Base-by-base conservation (phyloP, 495 filamentous ascomycete species). In the Tuber magnatum region DNA sequence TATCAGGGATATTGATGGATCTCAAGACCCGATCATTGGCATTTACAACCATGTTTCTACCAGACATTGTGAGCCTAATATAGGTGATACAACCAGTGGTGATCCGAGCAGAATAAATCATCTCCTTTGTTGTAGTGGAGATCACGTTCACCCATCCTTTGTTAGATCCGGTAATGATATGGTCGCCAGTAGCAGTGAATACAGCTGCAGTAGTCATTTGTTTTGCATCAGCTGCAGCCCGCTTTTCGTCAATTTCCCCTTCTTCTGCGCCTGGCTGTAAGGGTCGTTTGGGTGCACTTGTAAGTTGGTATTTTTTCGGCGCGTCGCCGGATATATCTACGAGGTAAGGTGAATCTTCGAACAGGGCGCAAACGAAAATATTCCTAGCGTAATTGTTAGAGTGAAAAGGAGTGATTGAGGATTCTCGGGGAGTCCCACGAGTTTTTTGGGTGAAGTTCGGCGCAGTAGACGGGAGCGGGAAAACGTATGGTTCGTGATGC, bases 131-230 rank as follows among this genome's bases (percentile, higher is more conserved):
- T 71, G 88, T 86, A 8, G 92, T 91, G 78, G 92, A 91, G 83
- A 97, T 95, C 70, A 99, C 92, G 83, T 98, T 98, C 76, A 97
- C 86, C 88, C 93, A 95, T 42, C 95, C 95, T 84, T 97, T 97
- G 74, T 90, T 97, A 7, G 95, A 98, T 12, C 93, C 95, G 1
- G 94, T 89, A 32, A 98, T 87, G 43, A 99, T 91, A 83, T 97
- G 91, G 70, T 93, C 90, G 35, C 95, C 95, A 3, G 90, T 86
- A 0, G 88, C 88, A 0, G 92, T 94, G 85, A 97, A 99, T 42
- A 97, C 88, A 1, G 93, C 91, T 16, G 93, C 93, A 43, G 94
- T 97, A 1, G 95, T 97, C 71, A 93, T 92, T 80, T 95, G 92
- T 78, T 96, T 97, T 20, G 95, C 93, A 80, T 97, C 94, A 81